These are phyloP conservation scores for Vaccinium myrtillus DNA, from an alignment of 148 eudicot species.

Conservation along the genomic window DNA sequence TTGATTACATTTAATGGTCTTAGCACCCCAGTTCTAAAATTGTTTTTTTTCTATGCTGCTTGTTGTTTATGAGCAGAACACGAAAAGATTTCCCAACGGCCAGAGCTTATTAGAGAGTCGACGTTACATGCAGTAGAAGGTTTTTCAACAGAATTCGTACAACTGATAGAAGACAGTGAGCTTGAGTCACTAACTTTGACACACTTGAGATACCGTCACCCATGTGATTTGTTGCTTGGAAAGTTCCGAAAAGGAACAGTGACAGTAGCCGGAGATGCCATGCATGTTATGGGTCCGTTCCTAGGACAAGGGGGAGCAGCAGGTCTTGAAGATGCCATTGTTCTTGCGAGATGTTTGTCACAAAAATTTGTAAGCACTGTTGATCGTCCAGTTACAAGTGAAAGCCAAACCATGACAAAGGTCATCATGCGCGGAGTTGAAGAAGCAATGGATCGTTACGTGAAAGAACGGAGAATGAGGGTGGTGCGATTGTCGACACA, in stretches of 20 bases:
- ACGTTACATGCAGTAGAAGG: conserved; percentile 22
- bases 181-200: conserved; percentile 37
- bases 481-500: conserved; percentile 31
- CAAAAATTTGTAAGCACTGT: conserved; percentile 6
- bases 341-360: conserved; percentile 46
- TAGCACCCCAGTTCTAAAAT: background rate
- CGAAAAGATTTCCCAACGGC: conserved; percentile 29
- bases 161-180: conserved; percentile 34
- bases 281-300: conserved; percentile 68
- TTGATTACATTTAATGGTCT: background rate
- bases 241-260: conserved; percentile 32
- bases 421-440: conserved; percentile 5
- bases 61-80: conserved; percentile 11
- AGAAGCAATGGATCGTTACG: conserved; percentile 45
- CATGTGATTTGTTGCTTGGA: background rate
- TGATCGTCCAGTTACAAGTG: background rate
- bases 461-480: conserved; percentile 41
- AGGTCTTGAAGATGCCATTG: conserved; percentile 59
- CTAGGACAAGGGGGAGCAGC: conserved; percentile 63
- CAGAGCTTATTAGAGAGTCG: conserved; percentile 33
- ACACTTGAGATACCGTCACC: background rate
- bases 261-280: conserved; percentile 34
- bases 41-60: background rate
- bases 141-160: conserved; percentile 30
- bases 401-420: background rate